phyloP scores from a whole-genome alignment of 1,284 basidiomycete genomes.

The Ustilago hordei region DNA sequence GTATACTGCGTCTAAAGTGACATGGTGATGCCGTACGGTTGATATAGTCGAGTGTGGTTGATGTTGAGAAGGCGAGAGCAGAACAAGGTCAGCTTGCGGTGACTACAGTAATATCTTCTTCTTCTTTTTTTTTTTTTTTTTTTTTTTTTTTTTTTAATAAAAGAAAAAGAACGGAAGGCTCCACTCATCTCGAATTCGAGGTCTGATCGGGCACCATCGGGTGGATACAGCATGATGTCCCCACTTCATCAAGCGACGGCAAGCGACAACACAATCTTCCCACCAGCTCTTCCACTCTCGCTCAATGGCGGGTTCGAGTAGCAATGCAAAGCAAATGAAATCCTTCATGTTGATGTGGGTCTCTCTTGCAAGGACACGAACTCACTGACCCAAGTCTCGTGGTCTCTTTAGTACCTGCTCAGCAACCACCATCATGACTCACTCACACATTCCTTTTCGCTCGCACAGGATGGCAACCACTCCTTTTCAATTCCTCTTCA shows the following conservation, averaged over 20 bases:
- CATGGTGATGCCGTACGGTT: neutral
- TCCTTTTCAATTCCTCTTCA: neutral
- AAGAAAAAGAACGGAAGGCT: no score
- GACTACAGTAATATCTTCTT: conserved; percentile 1
- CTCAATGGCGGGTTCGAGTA: neutral
- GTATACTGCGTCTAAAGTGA: neutral
- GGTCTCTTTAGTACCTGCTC: neutral
- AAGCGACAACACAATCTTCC: conserved; percentile 3
- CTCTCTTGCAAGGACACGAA: neutral
- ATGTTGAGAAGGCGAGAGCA: neutral
- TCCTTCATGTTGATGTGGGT: neutral
- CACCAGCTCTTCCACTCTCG: neutral
- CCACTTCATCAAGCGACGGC: conserved; percentile 19
- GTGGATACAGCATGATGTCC: neutral
- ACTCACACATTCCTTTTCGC: neutral
- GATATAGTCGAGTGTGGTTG: neutral
- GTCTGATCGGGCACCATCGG: neutral
- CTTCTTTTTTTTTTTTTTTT: neutral
- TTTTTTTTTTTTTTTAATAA: neutral
- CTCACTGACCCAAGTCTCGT: neutral
- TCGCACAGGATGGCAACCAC: neutral
- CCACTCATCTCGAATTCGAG: conserved; percentile 10
- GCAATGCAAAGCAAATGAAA: conserved; percentile 2
- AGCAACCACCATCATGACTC: neutral
- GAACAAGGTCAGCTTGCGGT: neutral